Percentiles rank a stretch among this genome's conserved stretches.
phyloP scores from a whole-genome alignment of 129 eudicot genomes.

The Solidago caesia region DNA sequence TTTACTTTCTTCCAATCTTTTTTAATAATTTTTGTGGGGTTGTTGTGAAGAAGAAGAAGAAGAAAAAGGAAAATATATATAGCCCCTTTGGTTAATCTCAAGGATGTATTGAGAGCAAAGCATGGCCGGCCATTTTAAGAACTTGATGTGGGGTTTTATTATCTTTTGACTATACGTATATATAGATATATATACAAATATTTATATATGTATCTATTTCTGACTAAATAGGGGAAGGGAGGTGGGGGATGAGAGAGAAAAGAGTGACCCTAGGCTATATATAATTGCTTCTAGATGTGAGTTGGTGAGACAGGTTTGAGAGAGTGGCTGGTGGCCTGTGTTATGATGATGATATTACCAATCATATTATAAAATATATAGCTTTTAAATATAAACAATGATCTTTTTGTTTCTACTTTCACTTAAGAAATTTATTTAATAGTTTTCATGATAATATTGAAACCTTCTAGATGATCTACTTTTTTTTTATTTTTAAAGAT shows the following conservation, averaged over 20 bases:
- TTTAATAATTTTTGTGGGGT: constrained; percentile 20
- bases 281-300: constrained; percentile 58
- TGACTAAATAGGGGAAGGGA: constrained; percentile 10
- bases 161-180: constrained; percentile 53
- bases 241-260: constrained; percentile 20
- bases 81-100: constrained; percentile 27
- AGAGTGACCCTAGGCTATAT: constrained; percentile 15
- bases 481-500: no score
- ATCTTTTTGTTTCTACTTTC: constrained; percentile 11
- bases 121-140: constrained; percentile 43
- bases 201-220: not conserved
- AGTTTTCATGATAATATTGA: not conserved
- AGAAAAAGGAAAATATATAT: constrained; percentile 2
- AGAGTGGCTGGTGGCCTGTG: constrained; percentile 71
- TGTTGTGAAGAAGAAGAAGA: not conserved
- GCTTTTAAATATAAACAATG: not conserved
- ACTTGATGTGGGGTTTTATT: constrained; percentile 63
- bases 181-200: not conserved
- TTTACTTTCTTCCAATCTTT: not conserved
- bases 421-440: not conserved
- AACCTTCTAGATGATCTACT: not conserved
- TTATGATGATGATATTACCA: constrained; percentile 45
- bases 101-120: constrained; percentile 13
- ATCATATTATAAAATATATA: constrained; percentile 30
- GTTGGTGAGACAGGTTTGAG: constrained; percentile 98